Base-by-base conservation (phyloP, 805 yeast species). In the Saccharomycopsis sp. region DNA sequence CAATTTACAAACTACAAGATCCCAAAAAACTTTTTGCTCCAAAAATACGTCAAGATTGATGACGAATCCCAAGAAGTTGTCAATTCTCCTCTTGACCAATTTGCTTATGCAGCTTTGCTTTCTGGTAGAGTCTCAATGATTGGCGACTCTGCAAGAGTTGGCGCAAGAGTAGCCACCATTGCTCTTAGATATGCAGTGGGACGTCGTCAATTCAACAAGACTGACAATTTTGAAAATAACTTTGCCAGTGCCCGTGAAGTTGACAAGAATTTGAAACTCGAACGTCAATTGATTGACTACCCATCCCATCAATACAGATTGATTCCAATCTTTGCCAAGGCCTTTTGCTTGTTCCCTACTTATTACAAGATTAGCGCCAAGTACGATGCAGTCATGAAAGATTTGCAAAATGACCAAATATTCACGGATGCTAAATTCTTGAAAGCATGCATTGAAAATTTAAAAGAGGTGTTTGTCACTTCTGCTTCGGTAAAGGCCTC, bases 111-210 rank as follows among this genome's bases (percentile, higher is more conserved):
- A 48, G 94, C 96, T 4, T 66, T 88, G 48, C 66, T 88, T 46
- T 80, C 80, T 48, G 96, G 96, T 40, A 75, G 96, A 59, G 96
- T 87, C 34, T 71, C 77, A 30, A 88, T 88, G 96, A 94, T 83
- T 32, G 64, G 70, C 52, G 96, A 88, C 55, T 80, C 94, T 4
- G 85, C 74, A 59, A 74, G 89, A 56, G 77, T 78, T 57, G 77
- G 87, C 46, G 80, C 87, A 34, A 73, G 92, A 50, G 80, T 82
- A 55, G 64, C 75, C 46, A 84, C 95, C 19, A 81, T 88, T 57
- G 95, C 95, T 1, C 64, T 83, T 34, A 73, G 96, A 56, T 88
- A 88, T 59, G 89, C 94, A 2, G 82, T 84, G 26, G 92, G 86
- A 30, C 76, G 96, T 62, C 76, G 88, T 53, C 96, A 88, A 62